These are phyloP conservation scores for Lepidium sativum DNA, from an alignment of 345 rosid species.

Conservation along the genomic window DNA sequence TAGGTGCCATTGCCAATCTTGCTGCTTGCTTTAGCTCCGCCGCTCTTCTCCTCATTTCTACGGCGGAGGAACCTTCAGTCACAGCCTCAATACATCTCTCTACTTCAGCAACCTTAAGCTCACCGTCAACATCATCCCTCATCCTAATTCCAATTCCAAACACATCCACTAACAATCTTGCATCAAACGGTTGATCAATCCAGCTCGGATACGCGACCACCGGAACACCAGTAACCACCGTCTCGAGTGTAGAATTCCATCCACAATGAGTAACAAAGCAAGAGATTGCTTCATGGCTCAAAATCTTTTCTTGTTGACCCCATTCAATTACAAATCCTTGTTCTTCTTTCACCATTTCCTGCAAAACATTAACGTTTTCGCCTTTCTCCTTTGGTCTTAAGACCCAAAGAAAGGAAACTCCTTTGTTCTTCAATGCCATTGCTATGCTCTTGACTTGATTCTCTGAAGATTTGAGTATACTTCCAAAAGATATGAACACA, in stretches of 20 bases:
- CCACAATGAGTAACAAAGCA: slow-evolving; percentile 57
- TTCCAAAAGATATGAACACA: slow-evolving; percentile 57
- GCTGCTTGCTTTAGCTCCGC: slow-evolving; percentile 29
- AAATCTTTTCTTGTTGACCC: slow-evolving; percentile 46
- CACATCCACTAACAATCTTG: slow-evolving; percentile 34
- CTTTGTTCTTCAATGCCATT: slow-evolving; percentile 25
- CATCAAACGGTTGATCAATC: slow-evolving; percentile 35
- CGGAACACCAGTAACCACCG: slow-evolving; percentile 39
- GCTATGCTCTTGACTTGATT: slow-evolving; percentile 36
- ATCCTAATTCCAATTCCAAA: slow-evolving; percentile 38
- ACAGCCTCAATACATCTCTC: slow-evolving; percentile 37
- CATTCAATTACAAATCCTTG: slow-evolving; percentile 38
- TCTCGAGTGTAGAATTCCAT: slow-evolving; percentile 46
- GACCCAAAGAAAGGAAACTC: slow-evolving; percentile 48
- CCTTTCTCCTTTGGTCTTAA: slow-evolving; percentile 17
- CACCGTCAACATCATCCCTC: slow-evolving; percentile 25
- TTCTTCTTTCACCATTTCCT: slow-evolving; percentile 25
- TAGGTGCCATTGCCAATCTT: slow-evolving; percentile 24
- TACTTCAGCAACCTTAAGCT: slow-evolving; percentile 28
- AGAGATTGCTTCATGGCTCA: slow-evolving; percentile 32
- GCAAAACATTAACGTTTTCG: not conserved
- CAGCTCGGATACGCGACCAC: slow-evolving; percentile 37
- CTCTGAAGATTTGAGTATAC: slow-evolving; percentile 18
- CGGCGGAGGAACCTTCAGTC: slow-evolving; percentile 18
- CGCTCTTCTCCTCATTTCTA: slow-evolving; percentile 31